Base-by-base conservation (phyloP, 345 rosid species). In the Populus nigra region DNA sequence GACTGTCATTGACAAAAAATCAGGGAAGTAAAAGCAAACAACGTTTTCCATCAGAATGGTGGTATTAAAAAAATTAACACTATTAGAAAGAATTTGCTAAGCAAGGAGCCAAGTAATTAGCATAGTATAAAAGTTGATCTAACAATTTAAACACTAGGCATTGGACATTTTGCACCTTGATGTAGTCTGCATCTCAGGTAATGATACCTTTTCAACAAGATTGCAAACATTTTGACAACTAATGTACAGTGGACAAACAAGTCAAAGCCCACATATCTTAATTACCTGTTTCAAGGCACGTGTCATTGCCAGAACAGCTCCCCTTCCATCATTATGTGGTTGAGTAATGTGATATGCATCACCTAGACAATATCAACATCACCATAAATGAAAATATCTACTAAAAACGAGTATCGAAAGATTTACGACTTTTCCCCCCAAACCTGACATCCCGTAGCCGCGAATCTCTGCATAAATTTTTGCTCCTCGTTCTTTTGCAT, bases 381-480 rank as follows among this genome's bases (percentile, higher is more conserved):
- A 55, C 78, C 38, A 63, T 69, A 75, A 77, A 83, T 45, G 15
- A 49, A 80, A 66, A 33, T 7, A 49, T 63, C 66, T 27, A 38
- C 18, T 36, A 70, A 49, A 68, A 38, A 47, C 3, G 1, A 47
- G 18, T 15, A 47, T 6, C 0, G 50, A 47, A 15, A 47, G 6
- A 47, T 47, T 47, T 47, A 15, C 18, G 4, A 15, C 50, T 15
- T 4, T 39, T 4, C 4, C 50, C 50, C 50, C 16, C 16, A 15
- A 81, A 95, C 99, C 99, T 86, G 99, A 93, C 98, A 93, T 93
- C 85, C 99, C 99, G 87, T 92, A 96, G 83, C 99, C 98, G 45
- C 97, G 84, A 84, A 96, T 78, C 84, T 93, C 97, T 8, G 99
- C 97, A 87, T 93, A 92, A 77, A 93, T 84, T 80, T 92, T 96